Evolutionary conservation across 352 stramenopile genomes (phyloP), one percentile per base, ranked within the genome.

Genomic region (Pythium aristosporum): DNA sequence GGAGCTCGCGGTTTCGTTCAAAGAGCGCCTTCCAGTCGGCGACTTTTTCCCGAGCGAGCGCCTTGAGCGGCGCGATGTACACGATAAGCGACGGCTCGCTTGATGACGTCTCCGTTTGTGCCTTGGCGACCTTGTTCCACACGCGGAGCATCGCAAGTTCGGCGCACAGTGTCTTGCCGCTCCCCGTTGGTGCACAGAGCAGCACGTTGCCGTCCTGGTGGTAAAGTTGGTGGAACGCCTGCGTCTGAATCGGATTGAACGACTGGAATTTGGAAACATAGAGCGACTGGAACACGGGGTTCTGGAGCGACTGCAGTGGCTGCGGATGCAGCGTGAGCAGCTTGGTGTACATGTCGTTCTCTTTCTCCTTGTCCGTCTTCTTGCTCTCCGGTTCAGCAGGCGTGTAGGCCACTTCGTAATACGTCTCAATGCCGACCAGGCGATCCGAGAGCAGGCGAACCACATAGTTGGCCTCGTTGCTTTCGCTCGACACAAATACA

Each of bases 31-130:
- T 96, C 98, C 98, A 99, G 68, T 99, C 96, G 20, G 91, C 88
- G n/a, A 99, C 83, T 53, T 98, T 90, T 68, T 99, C 97, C 41
- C 95, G 83, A 15, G 97, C 97, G 9, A 99, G 78, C 15, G 96
- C 97, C 61, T 99, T 99, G 25, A 99, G 81, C 10, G 98, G 97
- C 15, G 96, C 97, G 49, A 99, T 97, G 73, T 99, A 99, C 25
- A 99, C 96, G 62, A 97, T 98, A 41, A 92, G 44, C 10, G 77
- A 80, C 18, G 68, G 68, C 47, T 57, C 37, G 11, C 11, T 42
- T 20, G 39, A 7, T n/a, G 39, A 18, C 16, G 13, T 6, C 18
- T 18, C 65, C 36, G 25, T 20, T 28, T 41, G 34, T 2, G 36
- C 58, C 15, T 42, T 54, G 1, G 43, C 50, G 20, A 68, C 42